Percentiles rank a stretch among this genome's conserved stretches.
These are phyloP conservation scores for Monosporascus sp. DNA, from an alignment of 2,329 filamentous ascomycete species.

Conservation along the genomic window DNA sequence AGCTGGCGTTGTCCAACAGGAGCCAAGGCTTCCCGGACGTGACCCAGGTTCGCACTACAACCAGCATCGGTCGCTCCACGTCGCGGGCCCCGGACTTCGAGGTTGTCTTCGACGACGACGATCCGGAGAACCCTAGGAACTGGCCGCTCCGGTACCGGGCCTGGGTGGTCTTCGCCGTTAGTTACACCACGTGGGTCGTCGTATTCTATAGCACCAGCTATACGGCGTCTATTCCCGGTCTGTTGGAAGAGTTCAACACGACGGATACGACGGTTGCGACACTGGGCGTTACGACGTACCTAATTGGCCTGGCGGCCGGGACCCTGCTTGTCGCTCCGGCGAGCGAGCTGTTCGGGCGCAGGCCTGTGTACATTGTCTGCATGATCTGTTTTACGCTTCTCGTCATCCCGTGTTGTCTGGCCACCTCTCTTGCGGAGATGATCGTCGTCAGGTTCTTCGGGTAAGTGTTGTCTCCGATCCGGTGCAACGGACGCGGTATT, in stretches of 20 bases:
- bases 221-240: conserved; percentile 63
- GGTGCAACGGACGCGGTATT: conserved; percentile 18
- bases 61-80: conserved; percentile 36
- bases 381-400: conserved; percentile 60
- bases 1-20: conserved; percentile 17
- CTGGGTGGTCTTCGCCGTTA: conserved; percentile 39
- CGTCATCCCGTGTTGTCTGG: conserved; percentile 66
- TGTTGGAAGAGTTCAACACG: conserved; percentile 61
- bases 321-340: conserved; percentile 69
- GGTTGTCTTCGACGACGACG: conserved; percentile 62
- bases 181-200: conserved; percentile 42
- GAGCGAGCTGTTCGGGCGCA: conserved; percentile 63
- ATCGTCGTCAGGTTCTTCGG: conserved; percentile 71
- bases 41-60: conserved; percentile 35
- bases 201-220: conserved; percentile 76
- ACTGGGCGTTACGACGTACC: conserved; percentile 72
- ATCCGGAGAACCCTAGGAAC: conserved; percentile 60
- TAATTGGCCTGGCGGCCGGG: conserved; percentile 67
- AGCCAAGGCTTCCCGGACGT: conserved; percentile 32
- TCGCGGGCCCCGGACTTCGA: conserved; percentile 58
- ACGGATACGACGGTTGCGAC: conserved; percentile 56
- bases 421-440: conserved; percentile 60
- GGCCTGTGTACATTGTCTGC: conserved; percentile 63
- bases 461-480: conserved; percentile 29
- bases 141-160: conserved; percentile 52